These are phyloP conservation scores for Aspergillus sparsus DNA, from an alignment of 495 filamentous ascomycete species.

Conservation along the genomic window DNA sequence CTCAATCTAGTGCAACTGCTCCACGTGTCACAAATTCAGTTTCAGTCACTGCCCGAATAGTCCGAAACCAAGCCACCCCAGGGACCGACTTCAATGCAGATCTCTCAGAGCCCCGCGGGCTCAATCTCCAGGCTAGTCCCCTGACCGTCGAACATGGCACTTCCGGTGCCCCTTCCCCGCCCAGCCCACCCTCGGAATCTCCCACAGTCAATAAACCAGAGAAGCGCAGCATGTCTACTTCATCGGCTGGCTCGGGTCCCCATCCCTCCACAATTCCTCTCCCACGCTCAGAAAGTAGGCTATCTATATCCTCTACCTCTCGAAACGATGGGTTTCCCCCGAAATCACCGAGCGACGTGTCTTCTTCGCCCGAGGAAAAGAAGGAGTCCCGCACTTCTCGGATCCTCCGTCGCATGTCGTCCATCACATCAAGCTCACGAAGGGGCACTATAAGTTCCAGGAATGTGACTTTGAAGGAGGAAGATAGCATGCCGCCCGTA, in stretches of 20 bases:
- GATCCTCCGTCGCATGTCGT: conserved; percentile 79
- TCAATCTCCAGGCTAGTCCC: conserved; percentile 70
- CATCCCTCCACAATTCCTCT: conserved; percentile 21
- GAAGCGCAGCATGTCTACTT: conserved; percentile 39
- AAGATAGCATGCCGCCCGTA: conserved; percentile 43
- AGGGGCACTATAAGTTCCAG: conserved; percentile 60
- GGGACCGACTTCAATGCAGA: conserved; percentile 37
- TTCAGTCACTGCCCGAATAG: conserved; percentile 77
- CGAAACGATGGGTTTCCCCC: conserved; percentile 38
- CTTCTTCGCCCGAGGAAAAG: conserved; percentile 58
- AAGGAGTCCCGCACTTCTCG: conserved; percentile 68
- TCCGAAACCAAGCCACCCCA: conserved; percentile 55
- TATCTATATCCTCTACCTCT: conserved; percentile 42
- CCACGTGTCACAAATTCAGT: conserved; percentile 57
- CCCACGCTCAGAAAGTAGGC: conserved; percentile 40
- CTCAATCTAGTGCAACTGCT: conserved; percentile 30
- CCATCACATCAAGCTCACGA: conserved; percentile 60
- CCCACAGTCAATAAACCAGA: conserved; percentile 21
- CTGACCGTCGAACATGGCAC: conserved; percentile 70
- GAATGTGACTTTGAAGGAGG: conserved; percentile 61
- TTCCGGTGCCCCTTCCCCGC: conserved; percentile 31
- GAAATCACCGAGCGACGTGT: conserved; percentile 44
- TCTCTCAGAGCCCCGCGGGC: conserved; percentile 47
- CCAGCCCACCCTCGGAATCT: conserved; percentile 19
- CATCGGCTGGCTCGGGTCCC: conserved; percentile 36